These are phyloP conservation scores for Suillus spraguei DNA, from an alignment of 768 basidiomycete species.

Conservation along the genomic window DNA sequence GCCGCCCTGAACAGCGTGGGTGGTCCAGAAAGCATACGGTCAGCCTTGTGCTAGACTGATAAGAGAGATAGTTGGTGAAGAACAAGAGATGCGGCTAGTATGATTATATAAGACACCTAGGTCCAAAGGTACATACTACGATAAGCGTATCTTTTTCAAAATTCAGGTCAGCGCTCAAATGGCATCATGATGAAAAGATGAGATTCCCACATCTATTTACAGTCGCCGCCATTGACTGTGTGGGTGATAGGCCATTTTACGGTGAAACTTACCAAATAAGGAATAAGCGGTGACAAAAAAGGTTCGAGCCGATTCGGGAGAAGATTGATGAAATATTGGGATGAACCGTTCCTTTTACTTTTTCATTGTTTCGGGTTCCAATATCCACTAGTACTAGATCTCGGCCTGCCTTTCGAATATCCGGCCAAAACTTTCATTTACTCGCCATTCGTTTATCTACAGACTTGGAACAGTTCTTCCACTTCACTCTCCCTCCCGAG, in stretches of 20 bases:
- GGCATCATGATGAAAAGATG: too few relatives aligned
- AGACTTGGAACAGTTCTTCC: not conserved
- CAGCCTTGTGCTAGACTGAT: not conserved
- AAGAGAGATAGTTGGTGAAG: too few relatives aligned
- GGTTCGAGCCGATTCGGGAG: not conserved
- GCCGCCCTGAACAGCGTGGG: not conserved
- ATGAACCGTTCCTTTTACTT: not conserved
- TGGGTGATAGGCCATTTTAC: not conserved
- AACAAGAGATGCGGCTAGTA: too few relatives aligned
- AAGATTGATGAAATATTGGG: too few relatives aligned
- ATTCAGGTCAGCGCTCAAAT: too few relatives aligned
- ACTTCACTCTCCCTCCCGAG: not conserved
- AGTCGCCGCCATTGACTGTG: too few relatives aligned
- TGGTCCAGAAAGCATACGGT: not conserved
- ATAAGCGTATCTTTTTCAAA: too few relatives aligned
- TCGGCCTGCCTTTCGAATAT: not conserved
- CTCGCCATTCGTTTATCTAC: conserved; percentile 12
- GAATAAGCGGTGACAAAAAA: not conserved
- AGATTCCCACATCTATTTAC: too few relatives aligned
- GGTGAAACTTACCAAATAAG: not conserved
- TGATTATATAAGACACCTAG: too few relatives aligned
- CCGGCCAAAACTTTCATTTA: conserved; percentile 7
- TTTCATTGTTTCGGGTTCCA: conserved; percentile 6
- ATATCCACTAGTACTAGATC: not conserved
- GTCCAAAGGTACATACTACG: too few relatives aligned